Evolutionary conservation across 2,329 filamentous ascomycete genomes (phyloP).

Genomic region (Lasiodiplodia hormozganensis): DNA sequence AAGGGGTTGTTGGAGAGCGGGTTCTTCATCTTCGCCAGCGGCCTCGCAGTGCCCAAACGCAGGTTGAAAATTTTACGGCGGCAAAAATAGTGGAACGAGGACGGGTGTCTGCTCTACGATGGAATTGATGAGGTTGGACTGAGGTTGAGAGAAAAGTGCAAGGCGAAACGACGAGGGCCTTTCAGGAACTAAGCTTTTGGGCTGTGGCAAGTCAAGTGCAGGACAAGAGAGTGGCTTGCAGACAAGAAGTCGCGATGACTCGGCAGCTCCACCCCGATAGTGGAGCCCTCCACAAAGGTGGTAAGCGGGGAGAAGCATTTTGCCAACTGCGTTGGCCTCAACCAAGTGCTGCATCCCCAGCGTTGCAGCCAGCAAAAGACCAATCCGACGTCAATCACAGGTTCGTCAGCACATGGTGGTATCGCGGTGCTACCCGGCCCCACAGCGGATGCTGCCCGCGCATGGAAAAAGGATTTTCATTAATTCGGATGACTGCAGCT

Average conservation of each 20-base stretch:
- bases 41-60: neutral
- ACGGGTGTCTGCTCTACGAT: neutral
- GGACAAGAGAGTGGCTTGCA: slow-evolving; percentile 5
- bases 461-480: slow-evolving; percentile 23
- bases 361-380: neutral
- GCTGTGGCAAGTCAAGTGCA: neutral
- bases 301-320: slow-evolving; percentile 22
- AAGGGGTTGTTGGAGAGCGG: slow-evolving; percentile 14
- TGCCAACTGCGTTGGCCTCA: slow-evolving; percentile 18
- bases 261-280: slow-evolving; percentile 2
- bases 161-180: slow-evolving; percentile 10
- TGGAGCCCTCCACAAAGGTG: neutral
- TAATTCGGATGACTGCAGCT: neutral
- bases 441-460: slow-evolving; percentile 11
- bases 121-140: neutral
- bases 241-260: slow-evolving; percentile 3
- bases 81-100: neutral
- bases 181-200: neutral
- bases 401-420: slow-evolving; percentile 11
- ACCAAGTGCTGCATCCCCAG: neutral
- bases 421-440: slow-evolving; percentile 3
- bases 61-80: neutral
- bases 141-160: neutral
- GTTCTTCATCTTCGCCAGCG: slow-evolving; percentile 13
- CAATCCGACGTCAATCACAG: slow-evolving; percentile 1